phyloP scores from a whole-genome alignment of 2,329 filamentous ascomycete species.

The Paraphoma chrysanthemicola region DNA sequence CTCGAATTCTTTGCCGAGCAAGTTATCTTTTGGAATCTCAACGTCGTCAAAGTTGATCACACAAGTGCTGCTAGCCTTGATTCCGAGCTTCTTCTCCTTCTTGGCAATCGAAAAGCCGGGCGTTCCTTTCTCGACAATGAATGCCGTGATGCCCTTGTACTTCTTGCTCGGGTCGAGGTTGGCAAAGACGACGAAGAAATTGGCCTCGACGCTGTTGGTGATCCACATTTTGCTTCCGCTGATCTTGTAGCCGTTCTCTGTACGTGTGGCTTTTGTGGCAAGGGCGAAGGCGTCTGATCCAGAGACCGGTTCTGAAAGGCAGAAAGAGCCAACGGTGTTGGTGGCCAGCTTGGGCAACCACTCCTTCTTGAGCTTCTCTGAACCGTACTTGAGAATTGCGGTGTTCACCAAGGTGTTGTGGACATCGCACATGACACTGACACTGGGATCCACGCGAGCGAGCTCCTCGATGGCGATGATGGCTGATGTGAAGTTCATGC shows the following conservation, averaged over 20 bases:
- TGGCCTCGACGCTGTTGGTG: conserved; percentile 93
- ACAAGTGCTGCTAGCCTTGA: conserved; percentile 93
- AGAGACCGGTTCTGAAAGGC: conserved; percentile 88
- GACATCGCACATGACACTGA: conserved; percentile 94
- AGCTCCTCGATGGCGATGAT: conserved; percentile 98
- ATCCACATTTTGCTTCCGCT: conserved; percentile 99
- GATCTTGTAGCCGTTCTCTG: conserved; percentile 82
- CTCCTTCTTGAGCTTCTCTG: conserved; percentile 77
- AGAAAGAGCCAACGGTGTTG: conserved; percentile 87
- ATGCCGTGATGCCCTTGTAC: conserved; percentile 96
- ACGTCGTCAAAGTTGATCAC: conserved; percentile 98
- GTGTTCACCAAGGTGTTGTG: conserved; percentile 99
- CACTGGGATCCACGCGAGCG: conserved; percentile 89
- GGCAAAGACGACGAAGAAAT: conserved; percentile 97
- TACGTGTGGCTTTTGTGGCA: conserved; percentile 87
- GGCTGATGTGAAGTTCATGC: conserved; percentile 98
- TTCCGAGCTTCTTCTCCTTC: conserved; percentile 99
- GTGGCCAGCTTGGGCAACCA: conserved; percentile 92
- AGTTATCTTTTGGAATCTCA: conserved; percentile 83
- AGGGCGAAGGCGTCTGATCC: conserved; percentile 97
- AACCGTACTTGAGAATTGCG: conserved; percentile 84
- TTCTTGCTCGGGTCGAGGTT: conserved; percentile 91
- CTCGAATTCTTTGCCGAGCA: conserved; percentile 86
- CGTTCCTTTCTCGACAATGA: conserved; percentile 88
- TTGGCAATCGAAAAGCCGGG: conserved; percentile 94